Percentiles rank a stretch among this genome's conserved stretches.
phyloP scores from a whole-genome alignment of 139 green algal genomes.

The Yamagishiella unicocca region DNA sequence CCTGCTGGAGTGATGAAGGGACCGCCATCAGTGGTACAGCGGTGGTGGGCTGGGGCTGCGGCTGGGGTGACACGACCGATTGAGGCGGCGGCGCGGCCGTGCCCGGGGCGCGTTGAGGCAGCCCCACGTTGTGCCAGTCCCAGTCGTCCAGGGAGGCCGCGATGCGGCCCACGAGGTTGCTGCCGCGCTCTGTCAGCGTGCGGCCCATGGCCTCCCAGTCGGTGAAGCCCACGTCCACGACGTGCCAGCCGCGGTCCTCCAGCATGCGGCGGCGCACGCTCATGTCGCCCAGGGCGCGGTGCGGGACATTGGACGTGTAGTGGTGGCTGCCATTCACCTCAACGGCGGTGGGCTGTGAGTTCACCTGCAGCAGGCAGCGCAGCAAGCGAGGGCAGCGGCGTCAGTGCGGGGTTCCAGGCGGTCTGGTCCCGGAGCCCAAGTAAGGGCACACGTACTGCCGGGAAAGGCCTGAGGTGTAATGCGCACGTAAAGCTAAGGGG shows the following conservation, averaged over 20 bases:
- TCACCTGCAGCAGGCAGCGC: too few relatives aligned
- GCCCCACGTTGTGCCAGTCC: conserved; percentile 42
- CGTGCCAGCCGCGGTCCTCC: conserved; percentile 61
- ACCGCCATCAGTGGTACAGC: neutral
- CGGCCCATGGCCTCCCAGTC: conserved; percentile 54
- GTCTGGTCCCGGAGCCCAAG: too few relatives aligned
- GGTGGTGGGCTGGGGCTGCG: neutral
- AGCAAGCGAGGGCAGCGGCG: too few relatives aligned
- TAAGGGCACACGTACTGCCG: too few relatives aligned
- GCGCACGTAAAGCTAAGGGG: too few relatives aligned
- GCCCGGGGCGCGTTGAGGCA: neutral
- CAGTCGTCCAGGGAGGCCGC: conserved; percentile 7
- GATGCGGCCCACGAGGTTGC: conserved; percentile 28
- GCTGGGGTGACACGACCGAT: neutral
- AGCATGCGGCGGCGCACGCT: conserved; percentile 49
- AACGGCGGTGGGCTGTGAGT: conserved; percentile 52
- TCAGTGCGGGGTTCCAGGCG: too few relatives aligned
- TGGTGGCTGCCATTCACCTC: conserved; percentile 67
- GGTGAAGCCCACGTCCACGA: conserved; percentile 52
- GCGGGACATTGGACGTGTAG: conserved; percentile 57
- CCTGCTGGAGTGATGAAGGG: neutral
- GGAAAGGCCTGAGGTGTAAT: too few relatives aligned
- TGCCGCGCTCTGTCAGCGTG: neutral
- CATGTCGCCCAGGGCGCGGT: conserved; percentile 49
- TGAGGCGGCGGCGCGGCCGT: neutral